These are phyloP conservation scores for Hyaloscypha finlandica DNA, from an alignment of 495 filamentous ascomycete species.

Conservation along the genomic window DNA sequence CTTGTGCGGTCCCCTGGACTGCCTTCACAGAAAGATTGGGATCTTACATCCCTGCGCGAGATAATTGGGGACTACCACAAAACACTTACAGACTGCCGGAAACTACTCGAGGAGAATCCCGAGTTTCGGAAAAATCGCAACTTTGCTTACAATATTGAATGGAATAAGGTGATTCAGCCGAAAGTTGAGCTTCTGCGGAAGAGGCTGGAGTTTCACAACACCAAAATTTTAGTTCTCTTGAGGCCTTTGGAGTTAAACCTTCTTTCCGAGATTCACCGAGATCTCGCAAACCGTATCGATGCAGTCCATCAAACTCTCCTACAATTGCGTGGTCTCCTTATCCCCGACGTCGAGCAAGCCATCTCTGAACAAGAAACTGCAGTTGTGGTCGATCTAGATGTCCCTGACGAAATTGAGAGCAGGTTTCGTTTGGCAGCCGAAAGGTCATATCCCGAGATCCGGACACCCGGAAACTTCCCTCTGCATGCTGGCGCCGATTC, in stretches of 20 bases:
- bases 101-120: slow-evolving; percentile 29
- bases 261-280: slow-evolving; percentile 26
- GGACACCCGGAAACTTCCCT: slow-evolving; percentile 24
- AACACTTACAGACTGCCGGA: slow-evolving; percentile 31
- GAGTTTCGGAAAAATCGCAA: slow-evolving; percentile 21
- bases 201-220: slow-evolving; percentile 28
- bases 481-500: slow-evolving; percentile 28
- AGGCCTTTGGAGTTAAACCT: slow-evolving; percentile 32
- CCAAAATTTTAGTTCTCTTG: slow-evolving; percentile 31
- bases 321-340: slow-evolving; percentile 23
- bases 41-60: slow-evolving; percentile 25
- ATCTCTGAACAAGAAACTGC: slow-evolving; percentile 17
- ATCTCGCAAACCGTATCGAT: slow-evolving; percentile 28
- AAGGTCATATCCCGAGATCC: slow-evolving; percentile 5
- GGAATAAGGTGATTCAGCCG: slow-evolving; percentile 29
- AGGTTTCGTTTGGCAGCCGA: slow-evolving; percentile 23
- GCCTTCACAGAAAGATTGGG: slow-evolving; percentile 19
- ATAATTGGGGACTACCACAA: slow-evolving; percentile 32
- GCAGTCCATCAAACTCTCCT: slow-evolving; percentile 24
- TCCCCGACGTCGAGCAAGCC: slow-evolving; percentile 25
- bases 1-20: background rate
- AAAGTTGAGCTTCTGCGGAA: slow-evolving; percentile 23
- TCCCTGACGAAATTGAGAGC: slow-evolving; percentile 20
- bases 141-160: slow-evolving; percentile 29
- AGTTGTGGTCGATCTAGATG: slow-evolving; percentile 3